Percentiles rank a stretch among this genome's conserved stretches.
These are phyloP conservation scores for Dissoconium aciculare DNA, from an alignment of 2,329 filamentous ascomycete genomes.

Conservation along the genomic window DNA sequence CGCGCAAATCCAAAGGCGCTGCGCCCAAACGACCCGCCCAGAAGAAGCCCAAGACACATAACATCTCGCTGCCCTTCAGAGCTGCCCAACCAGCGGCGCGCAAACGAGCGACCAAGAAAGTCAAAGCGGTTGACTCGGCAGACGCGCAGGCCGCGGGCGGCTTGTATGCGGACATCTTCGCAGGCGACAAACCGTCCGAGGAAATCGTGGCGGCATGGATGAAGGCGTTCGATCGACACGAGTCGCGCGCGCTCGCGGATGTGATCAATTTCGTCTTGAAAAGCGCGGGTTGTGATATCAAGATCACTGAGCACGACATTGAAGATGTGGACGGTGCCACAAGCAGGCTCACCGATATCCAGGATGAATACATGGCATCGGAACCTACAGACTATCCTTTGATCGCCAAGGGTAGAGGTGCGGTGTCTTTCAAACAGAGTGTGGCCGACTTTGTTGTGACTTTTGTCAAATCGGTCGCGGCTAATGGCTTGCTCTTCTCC, in stretches of 20 bases:
- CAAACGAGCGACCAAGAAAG: conserved; percentile 35
- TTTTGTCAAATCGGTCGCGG: conserved; percentile 62
- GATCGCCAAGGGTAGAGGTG: conserved; percentile 59
- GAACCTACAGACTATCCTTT: conserved; percentile 70
- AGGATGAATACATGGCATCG: conserved; percentile 72
- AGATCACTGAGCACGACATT: conserved; percentile 69
- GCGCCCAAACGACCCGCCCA: conserved; percentile 25
- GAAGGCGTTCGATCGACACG: conserved; percentile 39
- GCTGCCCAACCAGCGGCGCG: conserved; percentile 26
- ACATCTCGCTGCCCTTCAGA: conserved; percentile 41
- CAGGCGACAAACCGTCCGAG: conserved; percentile 38
- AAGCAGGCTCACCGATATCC: conserved; percentile 65
- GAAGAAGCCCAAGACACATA: conserved; percentile 43
- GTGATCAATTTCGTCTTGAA: conserved; percentile 48
- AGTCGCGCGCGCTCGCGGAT: conserved; percentile 40
- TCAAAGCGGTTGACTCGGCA: conserved; percentile 36
- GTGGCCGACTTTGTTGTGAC: conserved; percentile 66
- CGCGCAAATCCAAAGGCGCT: conserved; percentile 19
- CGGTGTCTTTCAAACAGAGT: conserved; percentile 60
- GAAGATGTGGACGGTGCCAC: conserved; percentile 78
- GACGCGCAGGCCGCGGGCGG: conserved; percentile 39
- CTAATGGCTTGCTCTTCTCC: conserved; percentile 66
- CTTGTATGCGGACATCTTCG: conserved; percentile 48
- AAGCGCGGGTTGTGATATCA: conserved; percentile 64
- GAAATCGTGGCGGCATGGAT: conserved; percentile 45